Base-by-base conservation (phyloP, 1,284 basidiomycete species). In the Naganishia albida region DNA sequence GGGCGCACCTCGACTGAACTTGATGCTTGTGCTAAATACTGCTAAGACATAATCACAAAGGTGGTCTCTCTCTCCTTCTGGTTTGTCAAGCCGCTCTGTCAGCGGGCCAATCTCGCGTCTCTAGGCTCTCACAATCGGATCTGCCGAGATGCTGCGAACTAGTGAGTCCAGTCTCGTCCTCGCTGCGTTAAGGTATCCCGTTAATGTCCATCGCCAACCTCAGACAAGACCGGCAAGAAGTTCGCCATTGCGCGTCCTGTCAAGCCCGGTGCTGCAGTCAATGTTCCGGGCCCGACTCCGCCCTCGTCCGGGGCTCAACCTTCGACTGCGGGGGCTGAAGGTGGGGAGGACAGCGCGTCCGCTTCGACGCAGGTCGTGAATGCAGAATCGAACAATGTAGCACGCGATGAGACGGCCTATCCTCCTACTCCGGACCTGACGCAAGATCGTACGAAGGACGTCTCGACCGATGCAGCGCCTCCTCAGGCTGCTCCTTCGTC, bases 201-300 rank as follows among this genome's bases (percentile, higher is more conserved):
- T 46, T 60, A 38, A 60, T n/a, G 7, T 16, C 13, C 39, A 30
- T 30, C 18, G 12, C 6, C 34, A n/a, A 16, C 6, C 46, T 15
- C 16, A 60, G 57, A 60, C 46, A 60, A 60, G 43, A 60, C 57
- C 57, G 57, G 57, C 46, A 60, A 60, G 39, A 60, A 60, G 34
- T 50, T 60, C 23, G 57, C 57, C 23, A 49, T 60, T 15, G 46
- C 57, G 39, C 57, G 57, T 40, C 57, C 57, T 7, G 38, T 49
- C 12, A 60, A 60, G 20, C 57, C 46, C 26, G 46, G 44, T 2
- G 57, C 44, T 13, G 6, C 57, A 10, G 13, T 34, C 8, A 42
- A 38, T 48, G 46, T 34, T 18, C 30, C 46, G 20, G 57, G 34
- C 18, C 34, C 13, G 34, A 60, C 57, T 1, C 57, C 46, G 6